Base-by-base conservation (phyloP, 225 moss, liverwort and hornwort genomes). In the Pseudoscleropodium purum region DNA sequence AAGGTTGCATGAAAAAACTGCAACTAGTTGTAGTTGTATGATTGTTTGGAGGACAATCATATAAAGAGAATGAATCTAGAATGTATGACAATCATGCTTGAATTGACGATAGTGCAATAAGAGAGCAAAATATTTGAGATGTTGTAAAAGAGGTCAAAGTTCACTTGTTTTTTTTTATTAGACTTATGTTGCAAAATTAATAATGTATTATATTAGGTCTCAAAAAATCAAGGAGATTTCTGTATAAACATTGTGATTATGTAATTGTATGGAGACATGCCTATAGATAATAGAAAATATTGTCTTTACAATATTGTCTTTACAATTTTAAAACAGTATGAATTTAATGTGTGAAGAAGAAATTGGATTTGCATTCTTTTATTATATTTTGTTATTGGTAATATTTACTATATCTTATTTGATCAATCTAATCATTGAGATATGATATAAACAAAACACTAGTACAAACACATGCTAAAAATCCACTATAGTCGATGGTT, bases 391-490 rank as follows among this genome's bases (percentile, higher is more conserved):
- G 2, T 17, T 57, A 8, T 9, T n/a, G 6, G 4, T 10, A n/a
- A 17, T 57, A 56, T 25, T 26, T 1, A n/a, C 10, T 6, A 57
- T n/a, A 10, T 7, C 8, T 16, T 57, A 16, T 0, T 57, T n/a
- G 10, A 56, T 37, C 26, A 37, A 37, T 79, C 0, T n/a, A n/a
- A 75, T 49, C 19, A 37, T 17, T n/a, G 4, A 79, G 0, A 79
- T 57, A 57, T 21, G 2, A 26, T 21, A n/a, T 39, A 29, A 60
- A 56, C 1, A 37, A 78, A 78, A 37, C 6, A 36, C 10, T 37
- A 15, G 0, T 56, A 25, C 4, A 54, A 56, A 37, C 9, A 37
- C 3, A 5, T 0, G 0, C 2, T 52, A 0, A 10, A 79, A 51
- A 24, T 8, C 0, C 13, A 34, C 21, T 76, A 1, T 10, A 37